Base-by-base conservation (phyloP, 257 asterid species). In the Galeopsis tetrahit region DNA sequence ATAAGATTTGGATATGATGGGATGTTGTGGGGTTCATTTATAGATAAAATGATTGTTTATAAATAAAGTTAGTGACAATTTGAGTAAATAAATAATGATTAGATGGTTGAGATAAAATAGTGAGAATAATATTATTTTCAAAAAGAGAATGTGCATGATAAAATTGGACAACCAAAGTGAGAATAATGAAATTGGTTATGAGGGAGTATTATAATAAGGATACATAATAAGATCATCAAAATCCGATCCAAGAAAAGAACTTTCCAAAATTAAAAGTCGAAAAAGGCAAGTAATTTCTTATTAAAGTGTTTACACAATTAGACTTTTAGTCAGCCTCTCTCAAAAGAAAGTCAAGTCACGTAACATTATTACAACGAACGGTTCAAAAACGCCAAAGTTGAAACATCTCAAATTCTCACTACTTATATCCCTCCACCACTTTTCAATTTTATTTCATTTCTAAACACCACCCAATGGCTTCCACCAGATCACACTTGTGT, bases 351-450 rank as follows among this genome's bases (percentile, higher is more conserved):
- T 55, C 35, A 49, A 55, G 13, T 55, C 61, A 55, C 59, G 59
- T 21, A 52, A 52, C 59, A 44, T 44, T 44, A 46, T 3, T 4
- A 28, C 13, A 6, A 55, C 13, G 11, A 55, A 17, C 34, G 34
- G 34, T 55, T 55, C 61, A 55, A 55, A 14, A 55, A 28, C 61
- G 61, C 62, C 62, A 55, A 55, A 55, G n/a, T 55, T 9, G 62
- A 55, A 55, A 21, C 62, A n/a, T 7, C 35, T n/a, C 58, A 15
- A 6, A 7, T 17, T 8, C 61, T 6, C 35, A 15, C 8, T 11
- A 55, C 36, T 31, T 48, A 48, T 4, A 0, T n/a, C 11, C 7
- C 5, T 48, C n/a, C 55, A 48, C 21, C 4, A 0, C 28, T 48
- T 48, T 48, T 13, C 55, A 13, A 48, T 13, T 48, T n/a, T 48